These are phyloP conservation scores for Talaromyces islandicus DNA, from an alignment of 2,329 filamentous ascomycete genomes.

Conservation along the genomic window DNA sequence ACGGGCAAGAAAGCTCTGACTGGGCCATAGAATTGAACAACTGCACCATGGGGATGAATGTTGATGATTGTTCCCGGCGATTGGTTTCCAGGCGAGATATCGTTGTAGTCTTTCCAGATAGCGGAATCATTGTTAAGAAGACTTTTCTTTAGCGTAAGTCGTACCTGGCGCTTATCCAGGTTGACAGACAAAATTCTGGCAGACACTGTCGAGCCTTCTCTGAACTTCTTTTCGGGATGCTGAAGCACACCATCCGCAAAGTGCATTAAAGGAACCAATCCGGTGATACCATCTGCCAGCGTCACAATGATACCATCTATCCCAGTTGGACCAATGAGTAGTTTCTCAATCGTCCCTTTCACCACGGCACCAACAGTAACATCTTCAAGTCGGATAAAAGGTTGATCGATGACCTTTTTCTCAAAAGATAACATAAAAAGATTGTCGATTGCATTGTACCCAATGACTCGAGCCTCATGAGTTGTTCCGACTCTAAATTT, in stretches of 20 bases:
- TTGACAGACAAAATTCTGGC: constrained; percentile 79
- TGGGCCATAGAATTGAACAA: constrained; percentile 85
- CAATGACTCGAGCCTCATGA: constrained; percentile 75
- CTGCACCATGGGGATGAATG: constrained; percentile 69
- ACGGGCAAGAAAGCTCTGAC: constrained; percentile 84
- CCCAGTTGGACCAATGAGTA: constrained; percentile 72
- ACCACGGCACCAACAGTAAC: constrained; percentile 74
- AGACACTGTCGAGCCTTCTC: constrained; percentile 77
- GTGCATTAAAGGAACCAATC: constrained; percentile 83
- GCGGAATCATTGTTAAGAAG: constrained; percentile 81
- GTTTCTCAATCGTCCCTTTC: constrained; percentile 75
- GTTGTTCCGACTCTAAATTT: constrained; percentile 70
- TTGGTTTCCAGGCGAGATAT: constrained; percentile 67
- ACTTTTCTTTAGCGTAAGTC: constrained; percentile 89
- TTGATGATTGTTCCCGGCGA: constrained; percentile 83
- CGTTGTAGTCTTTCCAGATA: constrained; percentile 72
- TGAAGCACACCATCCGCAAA: constrained; percentile 81
- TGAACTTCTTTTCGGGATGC: constrained; percentile 94
- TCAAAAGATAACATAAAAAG: constrained; percentile 81
- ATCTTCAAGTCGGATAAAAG: constrained; percentile 88
- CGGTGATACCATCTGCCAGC: constrained; percentile 78
- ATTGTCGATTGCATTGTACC: constrained; percentile 82
- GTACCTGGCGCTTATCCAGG: constrained; percentile 67
- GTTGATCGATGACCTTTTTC: constrained; percentile 73
- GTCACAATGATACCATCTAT: constrained; percentile 76